Evolutionary conservation across 148 eudicot genomes (phyloP).

Genomic region (Fagopyrum homotropicum): DNA sequence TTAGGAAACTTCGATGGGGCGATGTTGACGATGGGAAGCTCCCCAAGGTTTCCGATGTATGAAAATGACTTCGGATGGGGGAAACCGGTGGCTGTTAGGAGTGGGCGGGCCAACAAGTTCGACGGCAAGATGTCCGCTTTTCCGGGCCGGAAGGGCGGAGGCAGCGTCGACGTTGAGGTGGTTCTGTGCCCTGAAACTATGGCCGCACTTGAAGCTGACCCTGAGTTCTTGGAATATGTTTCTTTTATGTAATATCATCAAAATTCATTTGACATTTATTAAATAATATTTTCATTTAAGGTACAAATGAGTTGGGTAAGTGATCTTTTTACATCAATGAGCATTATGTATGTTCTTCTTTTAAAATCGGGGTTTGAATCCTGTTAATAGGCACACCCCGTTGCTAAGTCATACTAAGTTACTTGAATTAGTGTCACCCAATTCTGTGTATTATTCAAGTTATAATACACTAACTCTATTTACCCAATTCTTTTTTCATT

Average conservation of each 20-base stretch:
- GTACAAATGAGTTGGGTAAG: too few species aligned
- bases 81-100: slow-evolving; percentile 36
- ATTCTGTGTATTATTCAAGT: too few species aligned
- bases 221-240: slow-evolving; percentile 54
- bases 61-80: slow-evolving; percentile 77
- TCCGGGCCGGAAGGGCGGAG: slow-evolving; percentile 50
- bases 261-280: too few species aligned
- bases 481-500: too few species aligned
- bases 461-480: too few species aligned
- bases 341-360: too few species aligned
- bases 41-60: slow-evolving; percentile 61
- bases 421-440: too few species aligned
- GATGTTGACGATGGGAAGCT: slow-evolving; percentile 62
- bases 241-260: slow-evolving; percentile 6
- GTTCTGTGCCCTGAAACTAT: slow-evolving; percentile 43
- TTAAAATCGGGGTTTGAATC: too few species aligned
- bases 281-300: too few species aligned
- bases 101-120: slow-evolving; percentile 47
- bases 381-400: too few species aligned
- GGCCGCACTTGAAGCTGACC: slow-evolving; percentile 45
- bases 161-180: slow-evolving; percentile 68
- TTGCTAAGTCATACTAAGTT: too few species aligned
- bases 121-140: slow-evolving; percentile 67
- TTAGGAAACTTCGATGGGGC: slow-evolving; percentile 63
- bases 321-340: too few species aligned